These are phyloP conservation scores for Pythium rhizo-oryzae DNA, from an alignment of 352 stramenopile species.

Conservation along the genomic window DNA sequence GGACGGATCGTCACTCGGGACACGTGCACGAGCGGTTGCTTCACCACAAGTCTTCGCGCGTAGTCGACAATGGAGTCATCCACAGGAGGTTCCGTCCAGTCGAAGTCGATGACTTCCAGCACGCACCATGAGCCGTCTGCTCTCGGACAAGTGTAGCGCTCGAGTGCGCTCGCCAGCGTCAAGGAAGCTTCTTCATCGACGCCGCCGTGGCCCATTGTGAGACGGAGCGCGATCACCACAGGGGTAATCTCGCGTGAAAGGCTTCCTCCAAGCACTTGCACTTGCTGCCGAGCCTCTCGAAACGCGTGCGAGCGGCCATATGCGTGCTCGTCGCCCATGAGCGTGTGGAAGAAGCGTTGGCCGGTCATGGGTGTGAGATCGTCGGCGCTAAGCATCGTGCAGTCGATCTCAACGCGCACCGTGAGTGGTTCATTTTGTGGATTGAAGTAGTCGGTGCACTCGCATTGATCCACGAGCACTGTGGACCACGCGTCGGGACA, in stretches of 20 bases:
- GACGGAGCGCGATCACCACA: constrained; percentile 3
- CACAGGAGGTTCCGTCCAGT: background rate
- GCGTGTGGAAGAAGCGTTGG: constrained; percentile 9
- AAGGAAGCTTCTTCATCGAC: background rate
- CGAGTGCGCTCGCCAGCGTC: constrained; percentile 3
- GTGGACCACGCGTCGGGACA: constrained; percentile 13
- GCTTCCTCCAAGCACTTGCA: background rate
- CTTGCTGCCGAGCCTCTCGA: background rate
- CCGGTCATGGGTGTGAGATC: background rate
- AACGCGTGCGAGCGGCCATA: background rate
- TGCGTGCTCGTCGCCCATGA: background rate
- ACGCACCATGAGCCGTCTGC: background rate
- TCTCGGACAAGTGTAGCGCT: background rate
- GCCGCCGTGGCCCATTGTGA: background rate
- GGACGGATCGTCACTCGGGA: constrained; percentile 9
- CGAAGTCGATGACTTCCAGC: constrained; percentile 14
- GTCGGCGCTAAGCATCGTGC: background rate
- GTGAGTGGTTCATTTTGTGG: constrained; percentile 12
- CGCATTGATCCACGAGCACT: constrained; percentile 14
- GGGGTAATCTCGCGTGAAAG: background rate
- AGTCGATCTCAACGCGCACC: constrained; percentile 15
- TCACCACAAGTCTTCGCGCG: background rate
- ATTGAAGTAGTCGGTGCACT: constrained; percentile 12
- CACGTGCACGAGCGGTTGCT: constrained; percentile 6
- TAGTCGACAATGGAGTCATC: constrained; percentile 1